These are phyloP conservation scores for Plasmodium blacklocki DNA, from an alignment of 169 alveolate species.

Conservation along the genomic window DNA sequence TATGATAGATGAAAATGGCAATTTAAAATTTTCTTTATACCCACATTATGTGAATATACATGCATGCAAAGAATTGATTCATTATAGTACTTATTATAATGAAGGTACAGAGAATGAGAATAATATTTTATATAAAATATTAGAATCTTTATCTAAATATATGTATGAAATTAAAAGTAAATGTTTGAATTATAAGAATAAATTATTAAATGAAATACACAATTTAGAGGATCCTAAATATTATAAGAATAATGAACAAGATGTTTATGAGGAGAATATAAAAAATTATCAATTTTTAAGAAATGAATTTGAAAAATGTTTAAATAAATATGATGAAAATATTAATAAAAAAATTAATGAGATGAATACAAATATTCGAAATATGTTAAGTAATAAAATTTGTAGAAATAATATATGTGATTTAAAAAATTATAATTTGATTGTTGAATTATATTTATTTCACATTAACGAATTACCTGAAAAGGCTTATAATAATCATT, in stretches of 20 bases:
- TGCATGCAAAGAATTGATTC: slow-evolving; percentile 19
- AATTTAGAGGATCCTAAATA: background rate
- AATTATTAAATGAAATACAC: slow-evolving; percentile 7
- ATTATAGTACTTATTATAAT: background rate
- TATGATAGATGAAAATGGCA: slow-evolving; percentile 6
- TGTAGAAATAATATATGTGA: slow-evolving; percentile 8
- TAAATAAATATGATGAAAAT: background rate
- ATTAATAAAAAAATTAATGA: background rate
- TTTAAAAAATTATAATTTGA: slow-evolving; percentile 10
- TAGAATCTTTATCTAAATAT: no score
- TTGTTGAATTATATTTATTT: background rate
- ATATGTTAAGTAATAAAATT: background rate
- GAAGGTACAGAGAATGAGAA: no score
- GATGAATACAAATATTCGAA: background rate
- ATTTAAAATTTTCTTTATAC: slow-evolving; percentile 6
- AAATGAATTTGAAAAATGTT: slow-evolving; percentile 16
- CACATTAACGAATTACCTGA: slow-evolving; percentile 3
- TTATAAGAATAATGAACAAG: no score
- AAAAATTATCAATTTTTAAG: background rate
- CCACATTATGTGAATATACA: slow-evolving; percentile 20
- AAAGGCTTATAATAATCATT: background rate
- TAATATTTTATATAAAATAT: no score
- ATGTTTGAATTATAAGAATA: background rate
- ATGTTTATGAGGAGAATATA: background rate
- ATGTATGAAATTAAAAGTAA: no score